A percentile compares a stretch with the other conserved stretches of the same genome.
Conservation (phyloP, 2,329 filamentous ascomycete species). For the Exophiala bonariae region DNA sequence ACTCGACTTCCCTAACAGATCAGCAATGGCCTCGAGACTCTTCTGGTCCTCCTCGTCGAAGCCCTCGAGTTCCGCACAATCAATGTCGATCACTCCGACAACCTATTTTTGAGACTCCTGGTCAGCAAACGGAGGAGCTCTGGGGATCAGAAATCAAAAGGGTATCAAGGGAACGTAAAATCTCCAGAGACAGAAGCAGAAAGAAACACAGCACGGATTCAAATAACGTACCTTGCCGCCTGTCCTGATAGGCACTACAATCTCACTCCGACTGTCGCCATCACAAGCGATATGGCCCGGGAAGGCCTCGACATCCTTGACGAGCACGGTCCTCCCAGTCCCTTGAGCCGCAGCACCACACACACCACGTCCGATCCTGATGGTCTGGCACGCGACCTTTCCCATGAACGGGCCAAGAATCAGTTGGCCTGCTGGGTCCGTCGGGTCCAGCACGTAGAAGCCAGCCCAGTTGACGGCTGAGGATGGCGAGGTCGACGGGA, state of each 20-base stretch:
- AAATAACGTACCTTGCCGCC: conserved; percentile 35
- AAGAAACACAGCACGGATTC: neutral
- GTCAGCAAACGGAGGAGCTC: conserved; percentile 2
- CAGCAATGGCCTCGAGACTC: conserved; percentile 43
- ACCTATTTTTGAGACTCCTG: conserved; percentile 36
- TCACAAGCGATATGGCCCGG: conserved; percentile 53
- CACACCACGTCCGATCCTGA: conserved; percentile 46
- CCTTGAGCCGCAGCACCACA: conserved; percentile 45
- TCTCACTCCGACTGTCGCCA: conserved; percentile 49
- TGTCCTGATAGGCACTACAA: conserved; percentile 49
- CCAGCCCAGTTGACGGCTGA: conserved; percentile 50
- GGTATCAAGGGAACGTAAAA: no score
- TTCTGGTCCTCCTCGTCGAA: conserved; percentile 47
- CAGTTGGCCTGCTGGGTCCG: conserved; percentile 25
- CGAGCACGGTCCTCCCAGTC: conserved; percentile 40
- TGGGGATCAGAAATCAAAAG: no score
- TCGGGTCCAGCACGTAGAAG: conserved; percentile 43
- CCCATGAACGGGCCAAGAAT: conserved; percentile 51
- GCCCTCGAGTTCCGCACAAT: conserved; percentile 43
- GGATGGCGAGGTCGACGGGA: conserved; percentile 38
- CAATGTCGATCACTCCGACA: conserved; percentile 50
- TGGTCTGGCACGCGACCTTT: conserved; percentile 50
- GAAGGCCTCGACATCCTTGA: conserved; percentile 45
- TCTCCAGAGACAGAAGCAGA: neutral
- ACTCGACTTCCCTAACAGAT: conserved; percentile 40